Percentiles rank a stretch among this genome's conserved stretches.
Conservation (phyloP, 2,329 filamentous ascomycete species). For the Fusarium chaquense region DNA sequence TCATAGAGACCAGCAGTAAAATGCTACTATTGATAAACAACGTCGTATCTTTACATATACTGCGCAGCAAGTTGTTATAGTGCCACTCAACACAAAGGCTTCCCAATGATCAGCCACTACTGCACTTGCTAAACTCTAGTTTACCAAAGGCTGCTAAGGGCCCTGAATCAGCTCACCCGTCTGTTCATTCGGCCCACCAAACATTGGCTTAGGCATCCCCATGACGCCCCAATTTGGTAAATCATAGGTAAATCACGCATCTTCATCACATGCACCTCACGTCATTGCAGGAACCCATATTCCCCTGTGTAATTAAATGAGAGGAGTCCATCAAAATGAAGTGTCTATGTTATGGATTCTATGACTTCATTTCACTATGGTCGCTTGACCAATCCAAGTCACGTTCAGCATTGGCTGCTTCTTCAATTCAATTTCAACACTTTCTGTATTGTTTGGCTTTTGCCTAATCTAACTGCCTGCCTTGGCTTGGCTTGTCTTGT, state of each 20-base stretch:
- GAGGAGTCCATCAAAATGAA: background rate
- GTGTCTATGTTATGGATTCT: background rate
- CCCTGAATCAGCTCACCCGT: slow-evolving; percentile 31
- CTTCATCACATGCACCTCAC: slow-evolving; percentile 40
- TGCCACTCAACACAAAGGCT: slow-evolving; percentile 4
- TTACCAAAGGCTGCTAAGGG: slow-evolving; percentile 8
- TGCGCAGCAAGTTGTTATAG: background rate
- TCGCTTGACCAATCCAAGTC: background rate
- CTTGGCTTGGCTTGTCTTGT: slow-evolving; percentile 31
- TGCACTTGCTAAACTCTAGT: slow-evolving; percentile 32
- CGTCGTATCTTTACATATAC: background rate
- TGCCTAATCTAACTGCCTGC: slow-evolving; percentile 32
- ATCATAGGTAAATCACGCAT: slow-evolving; percentile 36
- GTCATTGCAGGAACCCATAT: slow-evolving; percentile 29
- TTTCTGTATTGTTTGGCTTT: slow-evolving; percentile 44
- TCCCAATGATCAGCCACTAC: slow-evolving; percentile 19
- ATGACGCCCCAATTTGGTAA: slow-evolving; percentile 25
- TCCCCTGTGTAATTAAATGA: background rate
- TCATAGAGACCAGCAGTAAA: slow-evolving; percentile 2
- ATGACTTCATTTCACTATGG: background rate
- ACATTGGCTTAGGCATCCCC: slow-evolving; percentile 12
- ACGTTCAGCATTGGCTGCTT: slow-evolving; percentile 9
- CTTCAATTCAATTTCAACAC: slow-evolving; percentile 30
- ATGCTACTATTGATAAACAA: background rate
- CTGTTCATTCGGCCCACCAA: slow-evolving; percentile 24